Evolutionary conservation across 805 yeast species (phyloP).

Genomic region (Myxozyma geophila): DNA sequence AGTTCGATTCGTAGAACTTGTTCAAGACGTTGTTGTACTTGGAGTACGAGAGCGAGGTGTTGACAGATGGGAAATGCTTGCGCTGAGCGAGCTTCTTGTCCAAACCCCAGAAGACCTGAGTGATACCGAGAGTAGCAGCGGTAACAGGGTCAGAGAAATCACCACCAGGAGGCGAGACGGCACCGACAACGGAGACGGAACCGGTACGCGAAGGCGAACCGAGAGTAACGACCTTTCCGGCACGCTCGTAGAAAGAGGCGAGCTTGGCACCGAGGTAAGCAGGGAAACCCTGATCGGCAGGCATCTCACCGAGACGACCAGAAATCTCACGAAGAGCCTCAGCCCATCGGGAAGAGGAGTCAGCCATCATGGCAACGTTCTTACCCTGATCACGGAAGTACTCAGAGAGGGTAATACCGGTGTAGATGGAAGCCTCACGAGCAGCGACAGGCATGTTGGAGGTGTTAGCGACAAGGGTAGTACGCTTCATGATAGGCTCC

Average conservation of each 20-base stretch:
- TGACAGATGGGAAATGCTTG: slow-evolving; percentile 99
- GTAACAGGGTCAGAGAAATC: slow-evolving; percentile 99
- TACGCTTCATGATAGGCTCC: slow-evolving; percentile 99
- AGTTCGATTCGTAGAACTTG: slow-evolving; percentile 81
- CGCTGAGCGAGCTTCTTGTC: slow-evolving; percentile 99
- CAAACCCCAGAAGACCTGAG: slow-evolving; percentile 99
- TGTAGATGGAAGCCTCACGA: slow-evolving; percentile 98
- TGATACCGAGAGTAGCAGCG: slow-evolving; percentile 96
- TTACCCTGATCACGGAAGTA: slow-evolving; percentile 99
- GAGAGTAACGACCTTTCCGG: slow-evolving; percentile 92
- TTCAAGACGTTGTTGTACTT: slow-evolving; percentile 88
- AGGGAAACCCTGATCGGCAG: slow-evolving; percentile 99
- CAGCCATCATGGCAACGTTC: slow-evolving; percentile 99
- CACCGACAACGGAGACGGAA: slow-evolving; percentile 99
- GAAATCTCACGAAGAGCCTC: slow-evolving; percentile 99
- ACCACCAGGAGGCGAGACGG: slow-evolving; percentile 99
- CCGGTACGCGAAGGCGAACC: slow-evolving; percentile 98
- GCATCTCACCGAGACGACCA: slow-evolving; percentile 99
- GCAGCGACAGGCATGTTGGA: slow-evolving; percentile 99
- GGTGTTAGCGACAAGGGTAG: slow-evolving; percentile 97
- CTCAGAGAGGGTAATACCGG: slow-evolving; percentile 98
- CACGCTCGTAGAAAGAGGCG: slow-evolving; percentile 99
- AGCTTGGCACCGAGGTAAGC: slow-evolving; percentile 98
- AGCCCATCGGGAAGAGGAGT: slow-evolving; percentile 99
- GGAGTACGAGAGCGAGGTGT: slow-evolving; percentile 94